Evolutionary conservation across 148 eudicot genomes (phyloP).

Genomic region (Tetragonia tetragonoides): DNA sequence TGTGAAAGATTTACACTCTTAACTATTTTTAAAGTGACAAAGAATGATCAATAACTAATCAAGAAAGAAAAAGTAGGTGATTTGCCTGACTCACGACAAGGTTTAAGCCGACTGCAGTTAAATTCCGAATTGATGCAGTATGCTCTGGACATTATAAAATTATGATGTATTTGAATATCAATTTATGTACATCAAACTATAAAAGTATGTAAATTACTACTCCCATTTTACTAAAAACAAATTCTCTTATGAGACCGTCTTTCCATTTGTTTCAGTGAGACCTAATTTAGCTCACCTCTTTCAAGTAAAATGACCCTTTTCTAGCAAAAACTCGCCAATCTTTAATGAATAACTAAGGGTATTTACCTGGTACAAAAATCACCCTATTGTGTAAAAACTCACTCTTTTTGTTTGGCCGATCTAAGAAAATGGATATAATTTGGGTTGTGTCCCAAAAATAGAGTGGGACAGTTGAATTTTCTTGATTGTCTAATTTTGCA

Average conservation of each 20-base stretch:
- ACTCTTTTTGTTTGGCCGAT: too few relatives aligned
- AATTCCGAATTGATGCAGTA: background rate
- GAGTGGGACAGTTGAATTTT: background rate
- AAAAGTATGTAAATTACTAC: background rate
- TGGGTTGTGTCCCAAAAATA: too few relatives aligned
- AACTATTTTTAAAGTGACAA: constrained; percentile 6
- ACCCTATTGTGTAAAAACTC: too few relatives aligned
- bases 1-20: background rate
- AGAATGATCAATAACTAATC: background rate
- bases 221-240: background rate
- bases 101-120: constrained; percentile 4
- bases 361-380: too few relatives aligned
- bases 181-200: background rate
- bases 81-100: background rate
- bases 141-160: background rate
- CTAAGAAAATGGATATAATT: too few relatives aligned
- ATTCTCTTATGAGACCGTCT: too few relatives aligned
- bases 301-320: too few relatives aligned
- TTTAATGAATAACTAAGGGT: too few relatives aligned
- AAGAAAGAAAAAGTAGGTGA: background rate
- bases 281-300: too few relatives aligned
- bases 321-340: too few relatives aligned
- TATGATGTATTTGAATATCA: background rate
- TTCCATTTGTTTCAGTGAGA: too few relatives aligned
- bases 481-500: background rate